Conservation (phyloP, 352 stramenopile genomes). For the Pythium pyrilobum region DNA sequence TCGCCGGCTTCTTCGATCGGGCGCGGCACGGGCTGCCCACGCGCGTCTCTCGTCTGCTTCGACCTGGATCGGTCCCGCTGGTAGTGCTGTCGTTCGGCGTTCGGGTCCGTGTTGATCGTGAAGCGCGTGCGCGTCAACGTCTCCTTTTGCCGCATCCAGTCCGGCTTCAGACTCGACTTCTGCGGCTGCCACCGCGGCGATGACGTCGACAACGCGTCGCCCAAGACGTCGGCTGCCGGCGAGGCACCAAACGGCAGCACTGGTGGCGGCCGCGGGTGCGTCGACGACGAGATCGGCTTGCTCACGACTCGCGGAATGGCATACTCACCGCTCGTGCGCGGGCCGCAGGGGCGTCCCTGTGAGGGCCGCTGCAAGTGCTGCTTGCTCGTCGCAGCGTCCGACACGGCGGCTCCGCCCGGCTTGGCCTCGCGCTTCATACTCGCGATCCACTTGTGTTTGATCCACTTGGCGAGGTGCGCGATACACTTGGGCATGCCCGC, state of each 20-base stretch:
- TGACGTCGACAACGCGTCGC: not conserved
- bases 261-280: not conserved
- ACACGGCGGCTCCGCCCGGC: not conserved
- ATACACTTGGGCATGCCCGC: slow-evolving; percentile 36
- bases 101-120: slow-evolving; percentile 44
- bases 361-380: slow-evolving; percentile 17
- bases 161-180: slow-evolving; percentile 51
- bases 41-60: not conserved
- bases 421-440: slow-evolving; percentile 29
- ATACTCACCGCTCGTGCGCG: slow-evolving; percentile 1
- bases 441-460: slow-evolving; percentile 58
- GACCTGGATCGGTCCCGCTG: slow-evolving; percentile 16
- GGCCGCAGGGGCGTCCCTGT: slow-evolving; percentile 3
- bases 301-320: not conserved
- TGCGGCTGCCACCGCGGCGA: not conserved
- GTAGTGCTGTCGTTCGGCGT: slow-evolving; percentile 47
- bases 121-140: slow-evolving; percentile 56
- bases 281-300: not conserved
- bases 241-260: slow-evolving; percentile 2
- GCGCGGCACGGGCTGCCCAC: not conserved
- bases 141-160: slow-evolving; percentile 68
- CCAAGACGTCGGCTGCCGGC: not conserved
- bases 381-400: not conserved
- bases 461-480: slow-evolving; percentile 55
- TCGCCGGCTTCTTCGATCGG: slow-evolving; percentile 16